Conservation (phyloP, 1,139 yeast species). For the Eremothecium cymbalariae region DNA sequence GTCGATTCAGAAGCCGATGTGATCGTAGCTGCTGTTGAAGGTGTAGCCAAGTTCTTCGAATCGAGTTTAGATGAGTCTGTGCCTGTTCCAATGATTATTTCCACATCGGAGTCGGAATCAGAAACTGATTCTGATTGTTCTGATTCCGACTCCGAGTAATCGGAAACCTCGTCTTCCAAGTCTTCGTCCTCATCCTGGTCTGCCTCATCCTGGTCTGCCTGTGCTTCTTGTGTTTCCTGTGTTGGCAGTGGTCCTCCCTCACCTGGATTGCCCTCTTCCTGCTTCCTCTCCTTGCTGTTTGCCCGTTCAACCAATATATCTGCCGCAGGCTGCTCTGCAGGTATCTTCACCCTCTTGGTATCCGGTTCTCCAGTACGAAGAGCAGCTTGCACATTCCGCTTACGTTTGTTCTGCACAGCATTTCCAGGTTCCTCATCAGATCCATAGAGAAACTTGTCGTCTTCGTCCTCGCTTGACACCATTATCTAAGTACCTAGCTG, state of each 20-base stretch:
- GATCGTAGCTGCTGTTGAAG: conserved; percentile 27
- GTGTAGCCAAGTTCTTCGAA: conserved; percentile 25
- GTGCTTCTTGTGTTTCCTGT: too few relatives aligned
- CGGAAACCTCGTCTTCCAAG: conserved; percentile 4
- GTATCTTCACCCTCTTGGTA: conserved; percentile 15
- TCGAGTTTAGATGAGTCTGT: conserved; percentile 32
- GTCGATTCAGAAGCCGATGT: conserved; percentile 24
- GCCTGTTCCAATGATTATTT: conserved; percentile 51
- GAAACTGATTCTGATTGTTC: conserved; percentile 35
- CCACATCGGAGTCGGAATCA: conserved; percentile 53
- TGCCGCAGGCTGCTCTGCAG: conserved; percentile 9
- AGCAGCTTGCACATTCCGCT: conserved; percentile 18
- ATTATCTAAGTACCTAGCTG: conserved; percentile 10
- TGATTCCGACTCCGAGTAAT: conserved; percentile 22
- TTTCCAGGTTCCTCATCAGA: conserved; percentile 45
- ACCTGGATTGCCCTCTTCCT: conserved; percentile 2
- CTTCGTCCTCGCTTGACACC: conserved; percentile 50
- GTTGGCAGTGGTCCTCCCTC: too few relatives aligned
- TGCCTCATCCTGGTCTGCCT: too few relatives aligned
- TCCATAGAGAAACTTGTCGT: conserved; percentile 80
- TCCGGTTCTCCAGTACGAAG: conserved; percentile 14
- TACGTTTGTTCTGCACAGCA: conserved; percentile 25
- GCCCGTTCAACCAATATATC: background rate
- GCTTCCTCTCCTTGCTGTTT: conserved; percentile 14
- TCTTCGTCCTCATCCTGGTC: conserved; percentile 1